Conservation (phyloP, 768 basidiomycete genomes). For the Amanita polypyramis region DNA sequence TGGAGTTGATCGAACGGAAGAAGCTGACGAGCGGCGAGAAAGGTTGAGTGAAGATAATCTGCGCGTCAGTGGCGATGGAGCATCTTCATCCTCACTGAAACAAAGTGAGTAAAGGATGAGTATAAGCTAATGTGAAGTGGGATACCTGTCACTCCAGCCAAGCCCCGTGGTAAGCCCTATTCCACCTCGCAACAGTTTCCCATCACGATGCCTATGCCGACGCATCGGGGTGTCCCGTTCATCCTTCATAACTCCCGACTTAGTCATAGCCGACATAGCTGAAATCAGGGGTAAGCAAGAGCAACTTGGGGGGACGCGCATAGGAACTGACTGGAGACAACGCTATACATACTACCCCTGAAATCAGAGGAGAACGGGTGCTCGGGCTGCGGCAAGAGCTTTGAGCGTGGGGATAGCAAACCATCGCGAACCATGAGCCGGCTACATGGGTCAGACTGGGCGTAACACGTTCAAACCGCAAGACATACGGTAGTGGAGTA, state of each 20-base stretch:
- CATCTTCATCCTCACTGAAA: slow-evolving; percentile 61
- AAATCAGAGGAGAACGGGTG: slow-evolving; percentile 15
- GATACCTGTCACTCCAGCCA: slow-evolving; percentile 67
- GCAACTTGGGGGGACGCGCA: neutral
- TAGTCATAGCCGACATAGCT: slow-evolving; percentile 22
- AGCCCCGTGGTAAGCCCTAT: slow-evolving; percentile 63
- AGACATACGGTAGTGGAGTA: slow-evolving; percentile 56
- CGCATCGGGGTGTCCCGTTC: slow-evolving; percentile 46
- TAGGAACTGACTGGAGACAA: slow-evolving; percentile 21
- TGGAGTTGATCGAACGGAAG: slow-evolving; percentile 18
- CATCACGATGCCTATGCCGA: slow-evolving; percentile 53
- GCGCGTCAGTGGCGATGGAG: slow-evolving; percentile 54
- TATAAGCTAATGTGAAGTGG: slow-evolving; percentile 5
- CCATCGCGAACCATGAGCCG: slow-evolving; percentile 60
- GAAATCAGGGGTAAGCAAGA: neutral
- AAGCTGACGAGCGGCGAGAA: slow-evolving; percentile 31
- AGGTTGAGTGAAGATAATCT: slow-evolving; percentile 51
- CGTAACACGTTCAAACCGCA: slow-evolving; percentile 8
- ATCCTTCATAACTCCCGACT: slow-evolving; percentile 37
- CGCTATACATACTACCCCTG: slow-evolving; percentile 25
- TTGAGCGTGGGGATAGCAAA: slow-evolving; percentile 55
- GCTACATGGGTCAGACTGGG: slow-evolving; percentile 20
- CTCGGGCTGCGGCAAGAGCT: slow-evolving; percentile 33
- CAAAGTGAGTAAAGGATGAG: neutral
- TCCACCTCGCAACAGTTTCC: slow-evolving; percentile 44